Evolutionary conservation across 768 basidiomycete genomes (phyloP).

Genomic region (Leccinum boreale): DNA sequence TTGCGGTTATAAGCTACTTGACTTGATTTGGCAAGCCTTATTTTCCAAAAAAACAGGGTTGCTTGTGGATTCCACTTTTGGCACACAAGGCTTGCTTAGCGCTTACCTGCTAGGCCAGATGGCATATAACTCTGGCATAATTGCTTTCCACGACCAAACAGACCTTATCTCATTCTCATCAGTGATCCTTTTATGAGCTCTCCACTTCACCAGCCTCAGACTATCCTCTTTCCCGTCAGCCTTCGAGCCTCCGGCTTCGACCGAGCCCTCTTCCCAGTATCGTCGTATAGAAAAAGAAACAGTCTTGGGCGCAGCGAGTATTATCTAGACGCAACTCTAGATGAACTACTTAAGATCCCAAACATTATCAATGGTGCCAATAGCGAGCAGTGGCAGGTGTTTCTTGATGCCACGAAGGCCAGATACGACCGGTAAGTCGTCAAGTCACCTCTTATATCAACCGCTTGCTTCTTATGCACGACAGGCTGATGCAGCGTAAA

Average conservation of each 20-base stretch:
- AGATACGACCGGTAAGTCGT: slow-evolving; percentile 8
- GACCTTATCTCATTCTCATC: not conserved
- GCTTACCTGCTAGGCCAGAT: not conserved
- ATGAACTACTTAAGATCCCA: slow-evolving; percentile 4
- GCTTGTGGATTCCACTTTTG: not conserved
- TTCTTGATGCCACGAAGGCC: not conserved
- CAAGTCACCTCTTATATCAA: not conserved
- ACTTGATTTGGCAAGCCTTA: too few relatives aligned
- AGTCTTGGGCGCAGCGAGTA: not conserved
- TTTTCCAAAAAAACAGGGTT: too few relatives aligned
- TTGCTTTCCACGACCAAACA: not conserved
- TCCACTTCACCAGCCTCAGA: not conserved
- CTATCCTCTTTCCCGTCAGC: not conserved
- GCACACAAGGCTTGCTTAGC: not conserved
- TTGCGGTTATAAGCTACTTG: too few relatives aligned
- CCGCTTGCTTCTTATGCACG: not conserved
- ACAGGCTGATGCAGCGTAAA: slow-evolving; percentile 1
- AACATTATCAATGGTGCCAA: not conserved
- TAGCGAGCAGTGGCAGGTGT: not conserved
- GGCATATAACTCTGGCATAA: not conserved
- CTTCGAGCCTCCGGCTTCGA: slow-evolving; percentile 6
- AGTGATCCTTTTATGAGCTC: not conserved
- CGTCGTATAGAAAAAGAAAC: not conserved
- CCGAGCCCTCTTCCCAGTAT: slow-evolving; percentile 6
- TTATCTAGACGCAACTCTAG: slow-evolving; percentile 11